These are phyloP conservation scores for Lasiodiplodia theobromae DNA, from an alignment of 2,329 filamentous ascomycete species.

Conservation along the genomic window DNA sequence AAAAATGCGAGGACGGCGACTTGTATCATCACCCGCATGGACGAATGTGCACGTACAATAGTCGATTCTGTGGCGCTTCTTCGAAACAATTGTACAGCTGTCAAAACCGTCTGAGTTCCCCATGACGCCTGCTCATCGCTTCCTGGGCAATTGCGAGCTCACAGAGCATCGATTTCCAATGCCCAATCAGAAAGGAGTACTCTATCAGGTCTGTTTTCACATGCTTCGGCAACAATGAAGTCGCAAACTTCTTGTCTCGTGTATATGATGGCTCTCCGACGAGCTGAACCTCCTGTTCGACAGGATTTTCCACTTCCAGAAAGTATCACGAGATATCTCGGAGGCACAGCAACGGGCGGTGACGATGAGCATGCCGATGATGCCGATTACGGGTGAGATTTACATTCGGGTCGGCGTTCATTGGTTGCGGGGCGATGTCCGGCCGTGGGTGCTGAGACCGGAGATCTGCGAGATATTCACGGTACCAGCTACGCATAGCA, in stretches of 20 bases:
- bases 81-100: constrained; percentile 29
- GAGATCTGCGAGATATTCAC: background rate
- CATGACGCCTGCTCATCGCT: background rate
- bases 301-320: constrained; percentile 1
- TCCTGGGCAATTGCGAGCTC: background rate
- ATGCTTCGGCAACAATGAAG: background rate
- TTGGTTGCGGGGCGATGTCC: background rate
- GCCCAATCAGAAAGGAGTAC: background rate
- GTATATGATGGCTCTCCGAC: background rate
- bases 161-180: background rate
- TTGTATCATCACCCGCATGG: constrained; percentile 29
- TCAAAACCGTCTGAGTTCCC: constrained; percentile 1
- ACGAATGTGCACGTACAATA: constrained; percentile 26
- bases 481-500: background rate
- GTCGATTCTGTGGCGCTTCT: constrained; percentile 26
- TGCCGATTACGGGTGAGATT: constrained; percentile 20
- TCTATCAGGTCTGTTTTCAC: background rate
- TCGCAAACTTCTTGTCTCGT: background rate
- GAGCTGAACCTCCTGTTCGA: constrained; percentile 1
- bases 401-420: constrained; percentile 15
- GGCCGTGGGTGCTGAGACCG: background rate
- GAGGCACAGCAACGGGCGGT: constrained; percentile 25
- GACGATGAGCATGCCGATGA: constrained; percentile 20
- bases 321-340: constrained; percentile 15
- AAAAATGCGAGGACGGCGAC: constrained; percentile 18